Conservation (phyloP, 1,139 yeast species). For the Scheffersomyces insectosa region DNA sequence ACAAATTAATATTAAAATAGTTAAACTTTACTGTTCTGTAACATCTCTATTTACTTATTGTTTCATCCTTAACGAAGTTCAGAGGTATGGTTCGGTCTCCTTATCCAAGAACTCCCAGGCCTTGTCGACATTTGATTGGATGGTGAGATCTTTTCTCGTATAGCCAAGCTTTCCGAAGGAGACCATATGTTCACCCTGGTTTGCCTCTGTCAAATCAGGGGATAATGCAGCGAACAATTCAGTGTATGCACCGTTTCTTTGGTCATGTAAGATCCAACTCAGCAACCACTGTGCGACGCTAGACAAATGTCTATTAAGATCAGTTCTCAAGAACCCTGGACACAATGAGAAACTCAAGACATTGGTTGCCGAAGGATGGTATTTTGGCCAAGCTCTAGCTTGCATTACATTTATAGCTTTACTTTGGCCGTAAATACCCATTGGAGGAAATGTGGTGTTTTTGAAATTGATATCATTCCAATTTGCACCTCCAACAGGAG, state of each 20-base stretch:
- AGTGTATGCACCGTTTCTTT: constrained; percentile 21
- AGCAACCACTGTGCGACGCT: background rate
- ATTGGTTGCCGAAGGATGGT: constrained; percentile 25
- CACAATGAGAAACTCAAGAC: constrained; percentile 42
- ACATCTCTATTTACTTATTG: too few relatives aligned
- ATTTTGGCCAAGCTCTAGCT: constrained; percentile 41
- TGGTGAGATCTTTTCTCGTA: constrained; percentile 8
- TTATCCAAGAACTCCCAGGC: constrained; percentile 9
- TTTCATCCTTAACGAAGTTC: too few relatives aligned
- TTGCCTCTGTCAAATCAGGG: constrained; percentile 12
- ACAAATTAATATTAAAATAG: too few relatives aligned
- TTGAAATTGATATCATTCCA: constrained; percentile 36
- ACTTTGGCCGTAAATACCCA: constrained; percentile 41
- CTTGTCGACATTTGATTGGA: constrained; percentile 3
- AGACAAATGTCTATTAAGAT: constrained; percentile 32
- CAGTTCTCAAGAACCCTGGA: constrained; percentile 49
- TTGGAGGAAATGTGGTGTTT: constrained; percentile 4
- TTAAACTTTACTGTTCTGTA: too few relatives aligned
- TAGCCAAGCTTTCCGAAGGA: constrained; percentile 7
- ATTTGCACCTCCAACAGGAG: constrained; percentile 42
- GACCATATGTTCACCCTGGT: constrained; percentile 6
- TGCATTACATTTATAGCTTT: constrained; percentile 48
- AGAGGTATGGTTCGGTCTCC: constrained; percentile 1
- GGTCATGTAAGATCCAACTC: constrained; percentile 3
- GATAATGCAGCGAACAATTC: constrained; percentile 23